These are phyloP conservation scores for Amphibolis antarctica DNA, from an alignment of 106 monocot genomes.

Conservation along the genomic window DNA sequence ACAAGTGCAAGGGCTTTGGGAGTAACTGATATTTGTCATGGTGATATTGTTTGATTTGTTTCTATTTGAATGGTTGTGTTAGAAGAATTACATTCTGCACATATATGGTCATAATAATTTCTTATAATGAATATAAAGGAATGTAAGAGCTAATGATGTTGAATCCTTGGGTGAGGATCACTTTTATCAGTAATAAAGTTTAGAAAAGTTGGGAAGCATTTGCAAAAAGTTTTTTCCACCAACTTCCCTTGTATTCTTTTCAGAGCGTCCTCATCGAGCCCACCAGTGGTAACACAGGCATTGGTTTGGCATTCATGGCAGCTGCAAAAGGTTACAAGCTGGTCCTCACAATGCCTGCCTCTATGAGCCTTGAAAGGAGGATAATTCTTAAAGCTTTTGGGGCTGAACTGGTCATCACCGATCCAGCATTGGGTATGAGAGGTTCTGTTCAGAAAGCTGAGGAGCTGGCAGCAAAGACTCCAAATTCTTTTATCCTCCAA, in stretches of 20 bases:
- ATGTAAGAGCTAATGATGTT: background rate
- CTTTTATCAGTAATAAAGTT: background rate
- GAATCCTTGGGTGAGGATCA: background rate
- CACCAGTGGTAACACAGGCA: slow-evolving; percentile 70
- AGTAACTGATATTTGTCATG: too few species aligned
- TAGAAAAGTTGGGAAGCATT: background rate
- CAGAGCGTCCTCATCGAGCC: slow-evolving; percentile 63
- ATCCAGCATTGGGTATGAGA: slow-evolving; percentile 43
- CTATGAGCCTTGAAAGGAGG: slow-evolving; percentile 70
- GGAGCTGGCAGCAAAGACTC: slow-evolving; percentile 39
- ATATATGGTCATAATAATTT: too few species aligned
- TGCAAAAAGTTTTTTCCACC: background rate
- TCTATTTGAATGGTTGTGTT: too few species aligned
- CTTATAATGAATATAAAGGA: too few species aligned
- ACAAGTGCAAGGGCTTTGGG: background rate
- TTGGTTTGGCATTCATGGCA: slow-evolving; percentile 65
- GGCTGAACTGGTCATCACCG: slow-evolving; percentile 49
- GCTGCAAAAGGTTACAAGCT: slow-evolving; percentile 70
- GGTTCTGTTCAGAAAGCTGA: slow-evolving; percentile 53
- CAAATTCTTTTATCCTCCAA: slow-evolving; percentile 52
- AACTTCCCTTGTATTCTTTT: background rate
- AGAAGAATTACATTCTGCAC: too few species aligned
- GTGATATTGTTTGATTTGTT: too few species aligned
- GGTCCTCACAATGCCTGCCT: slow-evolving; percentile 50
- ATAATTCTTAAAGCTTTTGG: slow-evolving; percentile 58